Base-by-base conservation (phyloP, 805 yeast species). In the Starmerella kuoi region DNA sequence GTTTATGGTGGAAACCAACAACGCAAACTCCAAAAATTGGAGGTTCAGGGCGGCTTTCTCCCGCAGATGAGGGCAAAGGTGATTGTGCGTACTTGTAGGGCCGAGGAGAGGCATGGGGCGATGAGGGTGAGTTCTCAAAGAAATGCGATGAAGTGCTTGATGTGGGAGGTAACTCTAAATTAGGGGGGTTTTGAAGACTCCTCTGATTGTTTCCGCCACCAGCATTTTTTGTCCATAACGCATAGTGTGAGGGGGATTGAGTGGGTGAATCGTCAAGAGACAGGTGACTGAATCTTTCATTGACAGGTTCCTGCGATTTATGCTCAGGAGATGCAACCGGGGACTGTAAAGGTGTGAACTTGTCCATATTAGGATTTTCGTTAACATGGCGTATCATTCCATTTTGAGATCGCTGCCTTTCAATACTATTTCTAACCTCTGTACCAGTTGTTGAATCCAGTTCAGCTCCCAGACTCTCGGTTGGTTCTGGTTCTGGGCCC, bases 1-100 rank as follows among this genome's bases (percentile, higher is more conserved):
- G 67, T 8, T 73, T 58, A 55, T 91, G 97, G 57, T 88, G 94
- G 67, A 88, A 88, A 51, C 93, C 94, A 18, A 87, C 94, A 12
- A 91, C 72, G 50, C 94, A 79, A 3, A 87, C 73, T 11, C 95
- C 95, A 59, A 83, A 77, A 2, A 88, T 72, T 52, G 76, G 54
- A 7, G 50, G 48, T 23, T 40, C 50, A 1, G 35, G 30, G 17
- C 21, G 19, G 9, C 9, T n/a, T 5, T 14, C 27, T 7, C 31
- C 40, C 7, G 30, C 22, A 5, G 9, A 9, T 25, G 18, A 17
- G 2, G 47, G 47, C 20, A 46, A 30, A 1, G 50, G 50, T 5
- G 45, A 38, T 24, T 43, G 50, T n/a, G 37, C 42, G 22, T 46
- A 46, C 17, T 44, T 43, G 24, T 46, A 46, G 3, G 47, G 41